Conservation (phyloP, 2,329 filamentous ascomycete species). For the Sporothrix sp. region DNA sequence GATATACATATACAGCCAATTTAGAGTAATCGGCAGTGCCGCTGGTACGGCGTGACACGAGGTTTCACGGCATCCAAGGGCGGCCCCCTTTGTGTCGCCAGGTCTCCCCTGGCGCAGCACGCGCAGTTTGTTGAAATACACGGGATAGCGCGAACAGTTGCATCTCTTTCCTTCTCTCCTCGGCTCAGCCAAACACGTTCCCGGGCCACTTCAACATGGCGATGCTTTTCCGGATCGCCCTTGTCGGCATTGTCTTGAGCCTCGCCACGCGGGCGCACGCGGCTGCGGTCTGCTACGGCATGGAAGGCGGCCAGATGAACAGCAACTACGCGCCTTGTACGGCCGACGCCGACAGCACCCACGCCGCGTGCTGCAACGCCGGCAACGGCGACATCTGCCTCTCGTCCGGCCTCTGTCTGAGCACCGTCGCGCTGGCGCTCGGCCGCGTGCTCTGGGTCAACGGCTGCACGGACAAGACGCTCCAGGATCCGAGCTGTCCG, state of each 20-base stretch:
- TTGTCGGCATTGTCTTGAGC: neutral
- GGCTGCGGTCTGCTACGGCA: conserved; percentile 5
- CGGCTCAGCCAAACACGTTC: too few relatives aligned
- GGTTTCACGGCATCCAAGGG: too few relatives aligned
- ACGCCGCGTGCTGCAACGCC: conserved; percentile 20
- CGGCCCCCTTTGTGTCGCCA: too few relatives aligned
- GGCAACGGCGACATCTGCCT: conserved; percentile 19
- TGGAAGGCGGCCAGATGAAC: conserved; percentile 2
- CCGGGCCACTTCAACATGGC: too few relatives aligned
- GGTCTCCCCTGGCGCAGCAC: too few relatives aligned
- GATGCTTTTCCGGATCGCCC: neutral
- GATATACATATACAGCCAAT: too few relatives aligned
- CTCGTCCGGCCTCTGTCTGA: conserved; percentile 19
- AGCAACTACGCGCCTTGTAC: conserved; percentile 12
- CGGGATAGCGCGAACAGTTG: too few relatives aligned
- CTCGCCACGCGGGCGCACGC: neutral
- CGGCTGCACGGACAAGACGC: conserved; percentile 19
- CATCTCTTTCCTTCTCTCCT: too few relatives aligned
- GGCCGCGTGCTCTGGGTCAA: conserved; percentile 18
- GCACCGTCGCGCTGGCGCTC: conserved; percentile 15
- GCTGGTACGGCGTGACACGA: too few relatives aligned
- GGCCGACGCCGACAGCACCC: conserved; percentile 10
- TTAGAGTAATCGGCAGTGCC: too few relatives aligned
- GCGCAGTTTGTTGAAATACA: too few relatives aligned
- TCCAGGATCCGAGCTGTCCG: conserved; percentile 19